A percentile compares a stretch with the other conserved stretches of the same genome.
Evolutionary conservation across 1,284 basidiomycete species (phyloP).

Genomic region (Erythrobasidium hasegawianum): DNA sequence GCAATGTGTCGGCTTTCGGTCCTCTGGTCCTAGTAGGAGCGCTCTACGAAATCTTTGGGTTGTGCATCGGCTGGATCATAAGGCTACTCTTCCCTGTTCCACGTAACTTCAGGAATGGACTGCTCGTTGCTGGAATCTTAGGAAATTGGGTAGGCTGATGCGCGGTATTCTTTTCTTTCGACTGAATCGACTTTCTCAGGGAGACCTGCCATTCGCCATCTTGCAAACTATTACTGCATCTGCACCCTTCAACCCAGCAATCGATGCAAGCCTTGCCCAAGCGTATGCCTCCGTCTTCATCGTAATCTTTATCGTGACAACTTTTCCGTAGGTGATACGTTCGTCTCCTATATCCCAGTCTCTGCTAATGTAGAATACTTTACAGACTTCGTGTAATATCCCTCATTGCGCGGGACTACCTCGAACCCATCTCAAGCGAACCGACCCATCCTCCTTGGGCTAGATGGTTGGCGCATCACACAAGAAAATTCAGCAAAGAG

Average conservation of each 20-base stretch:
- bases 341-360: no score
- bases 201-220: slow-evolving; percentile 5
- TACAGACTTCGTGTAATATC: not conserved
- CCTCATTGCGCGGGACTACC: not conserved
- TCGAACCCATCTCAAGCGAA: not conserved
- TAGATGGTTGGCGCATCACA: not conserved
- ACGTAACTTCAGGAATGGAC: slow-evolving; percentile 1
- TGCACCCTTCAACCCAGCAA: not conserved
- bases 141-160: no score
- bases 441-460: not conserved
- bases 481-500: not conserved
- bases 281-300: slow-evolving; percentile 1
- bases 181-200: no score
- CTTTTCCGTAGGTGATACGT: slow-evolving; percentile 2
- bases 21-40: not conserved
- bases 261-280: not conserved
- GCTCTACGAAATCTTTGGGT: slow-evolving; percentile 3
- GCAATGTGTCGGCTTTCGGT: slow-evolving; percentile 1
- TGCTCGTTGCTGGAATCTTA: not conserved
- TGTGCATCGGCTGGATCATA: not conserved
- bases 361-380: no score
- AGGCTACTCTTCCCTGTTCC: not conserved
- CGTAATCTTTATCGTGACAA: not conserved
- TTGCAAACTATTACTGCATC: slow-evolving; percentile 1
- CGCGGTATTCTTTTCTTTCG: no score